These are phyloP conservation scores for Pichia californica DNA, from an alignment of 805 yeast species.

Conservation along the genomic window DNA sequence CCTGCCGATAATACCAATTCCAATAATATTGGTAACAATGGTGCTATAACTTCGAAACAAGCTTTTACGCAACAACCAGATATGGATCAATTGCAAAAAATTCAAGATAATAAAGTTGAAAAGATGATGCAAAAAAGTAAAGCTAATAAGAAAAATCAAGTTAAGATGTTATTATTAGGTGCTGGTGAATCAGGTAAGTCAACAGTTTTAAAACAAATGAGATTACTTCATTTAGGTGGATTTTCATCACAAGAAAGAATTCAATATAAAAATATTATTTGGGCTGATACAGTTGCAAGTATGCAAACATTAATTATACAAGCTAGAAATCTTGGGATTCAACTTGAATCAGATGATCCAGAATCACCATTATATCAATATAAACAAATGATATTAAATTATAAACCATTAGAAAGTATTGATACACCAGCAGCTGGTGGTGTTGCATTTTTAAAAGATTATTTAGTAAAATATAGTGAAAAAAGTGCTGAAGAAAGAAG, in stretches of 20 bases:
- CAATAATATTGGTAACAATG: neutral
- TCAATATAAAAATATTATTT: slow-evolving; percentile 80
- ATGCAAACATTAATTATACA: slow-evolving; percentile 76
- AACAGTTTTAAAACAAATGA: slow-evolving; percentile 85
- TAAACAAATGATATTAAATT: slow-evolving; percentile 46
- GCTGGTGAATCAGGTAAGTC: slow-evolving; percentile 96
- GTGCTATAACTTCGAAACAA: neutral
- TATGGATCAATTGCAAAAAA: slow-evolving; percentile 23
- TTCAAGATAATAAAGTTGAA: slow-evolving; percentile 38
- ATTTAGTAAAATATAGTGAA: slow-evolving; percentile 56
- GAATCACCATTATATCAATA: slow-evolving; percentile 38
- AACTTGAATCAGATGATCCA: slow-evolving; percentile 58
- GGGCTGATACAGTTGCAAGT: slow-evolving; percentile 85
- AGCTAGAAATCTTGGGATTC: slow-evolving; percentile 59
- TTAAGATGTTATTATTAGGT: slow-evolving; percentile 75
- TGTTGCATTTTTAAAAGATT: slow-evolving; percentile 52
- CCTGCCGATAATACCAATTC: slow-evolving; percentile 12
- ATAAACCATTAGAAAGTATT: slow-evolving; percentile 54
- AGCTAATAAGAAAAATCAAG: slow-evolving; percentile 49
- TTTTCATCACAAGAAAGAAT: slow-evolving; percentile 72
- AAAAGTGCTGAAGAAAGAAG: slow-evolving; percentile 46
- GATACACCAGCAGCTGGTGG: slow-evolving; percentile 68
- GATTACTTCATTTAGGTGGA: slow-evolving; percentile 78
- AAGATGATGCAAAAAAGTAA: slow-evolving; percentile 48
- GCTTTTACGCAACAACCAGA: slow-evolving; percentile 16